Evolutionary conservation across 805 yeast species (phyloP), one percentile per base, ranked within the genome.

Genomic region (Ogataea dorogensis): DNA sequence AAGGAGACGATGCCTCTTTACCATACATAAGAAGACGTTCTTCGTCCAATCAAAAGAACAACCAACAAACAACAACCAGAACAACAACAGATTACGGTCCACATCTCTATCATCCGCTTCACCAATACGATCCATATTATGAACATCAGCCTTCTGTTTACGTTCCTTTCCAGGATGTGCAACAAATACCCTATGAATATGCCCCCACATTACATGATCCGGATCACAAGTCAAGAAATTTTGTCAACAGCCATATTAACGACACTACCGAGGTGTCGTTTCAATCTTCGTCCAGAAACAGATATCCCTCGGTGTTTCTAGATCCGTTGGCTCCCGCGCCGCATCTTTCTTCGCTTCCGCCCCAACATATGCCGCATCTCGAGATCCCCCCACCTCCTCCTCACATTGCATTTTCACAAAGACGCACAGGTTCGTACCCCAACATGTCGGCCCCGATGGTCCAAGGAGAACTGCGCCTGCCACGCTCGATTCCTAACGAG

Each of bases 291-390:
- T 44, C 58, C 16, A 56, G 71, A 33, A 69, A 61, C 22, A 52
- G 79, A 43, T 61, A 66, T 37, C 77, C 77, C 4, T 71, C 77
- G 8, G 56, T 73, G 24, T 61, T 70, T 21, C 57, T 63, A 36
- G 79, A 73, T 44, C 79, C 79, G 1, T 59, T 73, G 37, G 73
- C 74, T 2, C 68, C 73, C 1, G 64, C 51, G 3, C 69, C 71
- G 10, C 38, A 32, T 16, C 33, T 19, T 10, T 23, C 24, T n/a
- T 36, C 30, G 6, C 33, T 12, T 10, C 36, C 28, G 7, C 42
- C 31, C 18, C 43, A 26, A 19, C 36, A 30, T 15, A 35, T 33
- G 29, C 23, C 24, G 11, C 42, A 29, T 13, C 22, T 13, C 23
- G 32, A 30, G 14, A 17, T 28, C 11, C 26, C 40, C 22, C 23